Conservation (phyloP, 805 yeast species). For the Ogataea methanolica region DNA sequence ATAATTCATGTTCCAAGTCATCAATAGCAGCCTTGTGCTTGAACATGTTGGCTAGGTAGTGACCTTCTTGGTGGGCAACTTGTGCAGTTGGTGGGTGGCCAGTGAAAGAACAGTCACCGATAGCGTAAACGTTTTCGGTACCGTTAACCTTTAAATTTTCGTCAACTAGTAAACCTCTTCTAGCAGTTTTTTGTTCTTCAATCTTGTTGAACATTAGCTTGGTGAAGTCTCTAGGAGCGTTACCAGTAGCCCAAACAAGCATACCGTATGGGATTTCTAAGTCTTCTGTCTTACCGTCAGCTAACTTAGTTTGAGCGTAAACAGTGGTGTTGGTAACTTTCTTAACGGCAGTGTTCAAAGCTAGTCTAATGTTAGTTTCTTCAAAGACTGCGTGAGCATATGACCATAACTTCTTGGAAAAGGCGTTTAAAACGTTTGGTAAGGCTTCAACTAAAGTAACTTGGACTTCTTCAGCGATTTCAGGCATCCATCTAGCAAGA, state of each 20-base stretch:
- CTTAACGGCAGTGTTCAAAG: constrained; percentile 46
- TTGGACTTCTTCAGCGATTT: constrained; percentile 44
- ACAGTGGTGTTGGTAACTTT: constrained; percentile 41
- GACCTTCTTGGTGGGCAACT: constrained; percentile 54
- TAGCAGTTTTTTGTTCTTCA: constrained; percentile 48
- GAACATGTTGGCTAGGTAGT: constrained; percentile 41
- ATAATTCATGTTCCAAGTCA: constrained; percentile 34
- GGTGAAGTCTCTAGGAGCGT: constrained; percentile 47
- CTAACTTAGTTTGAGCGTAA: constrained; percentile 37
- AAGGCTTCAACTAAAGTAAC: constrained; percentile 49
- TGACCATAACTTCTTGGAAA: constrained; percentile 45
- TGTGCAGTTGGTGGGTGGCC: constrained; percentile 55
- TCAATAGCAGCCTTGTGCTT: constrained; percentile 40
- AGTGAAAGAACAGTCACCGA: constrained; percentile 55
- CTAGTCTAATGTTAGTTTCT: constrained; percentile 44
- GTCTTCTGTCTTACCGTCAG: constrained; percentile 37
- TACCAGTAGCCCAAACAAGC: constrained; percentile 57
- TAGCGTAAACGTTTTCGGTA: constrained; percentile 42
- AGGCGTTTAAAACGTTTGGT: constrained; percentile 49
- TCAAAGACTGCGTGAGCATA: constrained; percentile 48
- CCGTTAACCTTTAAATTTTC: constrained; percentile 47
- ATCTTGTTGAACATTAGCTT: constrained; percentile 39
- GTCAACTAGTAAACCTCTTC: constrained; percentile 49
- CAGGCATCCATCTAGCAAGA: constrained; percentile 50
- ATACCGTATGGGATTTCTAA: constrained; percentile 47